These are phyloP conservation scores for Diaporthe sp. DNA, from an alignment of 2,329 filamentous ascomycete species.

Conservation along the genomic window DNA sequence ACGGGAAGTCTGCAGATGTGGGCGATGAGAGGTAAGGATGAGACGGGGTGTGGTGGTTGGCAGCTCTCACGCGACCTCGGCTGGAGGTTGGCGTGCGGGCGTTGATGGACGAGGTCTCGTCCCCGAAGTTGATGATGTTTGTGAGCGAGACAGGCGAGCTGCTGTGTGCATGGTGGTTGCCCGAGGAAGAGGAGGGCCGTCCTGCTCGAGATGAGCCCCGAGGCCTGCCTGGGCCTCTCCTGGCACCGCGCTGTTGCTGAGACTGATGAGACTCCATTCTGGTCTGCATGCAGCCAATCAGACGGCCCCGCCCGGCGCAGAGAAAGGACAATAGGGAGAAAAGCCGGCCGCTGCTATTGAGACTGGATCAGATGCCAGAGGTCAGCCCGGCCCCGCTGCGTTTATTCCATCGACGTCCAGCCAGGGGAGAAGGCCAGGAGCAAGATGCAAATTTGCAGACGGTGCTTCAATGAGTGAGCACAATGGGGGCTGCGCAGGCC, in stretches of 20 bases:
- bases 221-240: conserved; percentile 34
- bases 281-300: conserved; percentile 41
- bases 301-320: conserved; percentile 32
- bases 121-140: conserved; percentile 37
- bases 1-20: conserved; percentile 20
- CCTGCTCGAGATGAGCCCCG: conserved; percentile 40
- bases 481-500: conserved; percentile 21
- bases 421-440: background rate
- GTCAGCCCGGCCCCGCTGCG: conserved; percentile 10
- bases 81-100: conserved; percentile 34
- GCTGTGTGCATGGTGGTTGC: conserved; percentile 28
- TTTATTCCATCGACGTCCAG: conserved; percentile 5
- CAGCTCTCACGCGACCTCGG: conserved; percentile 38
- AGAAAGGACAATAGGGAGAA: conserved; percentile 28
- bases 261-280: conserved; percentile 40
- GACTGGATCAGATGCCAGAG: conserved; percentile 12
- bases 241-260: conserved; percentile 38
- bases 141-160: conserved; percentile 33
- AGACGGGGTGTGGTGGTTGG: conserved; percentile 35
- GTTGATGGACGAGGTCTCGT: conserved; percentile 26
- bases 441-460: conserved; percentile 16
- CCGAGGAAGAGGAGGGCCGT: conserved; percentile 39
- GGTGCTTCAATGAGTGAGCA: conserved; percentile 15
- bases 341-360: background rate
- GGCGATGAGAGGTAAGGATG: conserved; percentile 35